phyloP scores from a whole-genome alignment of 305 asterid species.

The Rubia balearica region DNA sequence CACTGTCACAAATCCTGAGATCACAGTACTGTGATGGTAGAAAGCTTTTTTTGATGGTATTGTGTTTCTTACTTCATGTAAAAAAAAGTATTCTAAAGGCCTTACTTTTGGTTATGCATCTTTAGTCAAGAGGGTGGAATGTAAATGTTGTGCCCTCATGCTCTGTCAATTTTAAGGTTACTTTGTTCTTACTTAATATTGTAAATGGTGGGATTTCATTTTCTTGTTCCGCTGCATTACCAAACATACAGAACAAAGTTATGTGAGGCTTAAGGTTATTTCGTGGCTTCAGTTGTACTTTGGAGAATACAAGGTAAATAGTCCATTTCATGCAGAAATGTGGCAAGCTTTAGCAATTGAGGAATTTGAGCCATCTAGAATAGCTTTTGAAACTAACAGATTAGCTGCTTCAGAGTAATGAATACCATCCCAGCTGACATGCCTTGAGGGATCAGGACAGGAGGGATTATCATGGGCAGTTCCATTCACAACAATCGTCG shows the following conservation, averaged over 20 bases:
- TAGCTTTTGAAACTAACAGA: conserved; percentile 7
- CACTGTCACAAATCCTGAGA: conserved; percentile 22
- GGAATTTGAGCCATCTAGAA: conserved; percentile 23
- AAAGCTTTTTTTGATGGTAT: not conserved
- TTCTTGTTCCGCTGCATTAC: conserved; percentile 40
- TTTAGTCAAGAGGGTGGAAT: conserved; percentile 6
- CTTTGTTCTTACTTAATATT: conserved; percentile 18
- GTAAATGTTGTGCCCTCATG: conserved; percentile 15
- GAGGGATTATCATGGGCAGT: conserved; percentile 16
- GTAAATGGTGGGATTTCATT: conserved; percentile 40
- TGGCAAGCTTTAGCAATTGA: conserved; percentile 20
- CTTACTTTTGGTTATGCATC: not conserved
- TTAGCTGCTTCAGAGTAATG: conserved; percentile 37
- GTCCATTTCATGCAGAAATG: not conserved
- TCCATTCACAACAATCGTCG: conserved; percentile 17
- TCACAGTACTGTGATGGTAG: conserved; percentile 27
- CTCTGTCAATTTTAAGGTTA: conserved; percentile 19
- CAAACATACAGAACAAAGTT: not conserved
- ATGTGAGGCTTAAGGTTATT: not conserved
- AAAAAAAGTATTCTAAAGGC: not conserved
- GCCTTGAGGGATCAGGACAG: conserved; percentile 24
- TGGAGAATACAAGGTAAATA: not conserved
- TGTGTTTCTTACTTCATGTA: not conserved
- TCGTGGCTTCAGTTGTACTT: not conserved
- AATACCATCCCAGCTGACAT: conserved; percentile 32